Evolutionary conservation across 2,329 filamentous ascomycete genomes (phyloP), one percentile per base, ranked within the genome.

Genomic region (Talaromyces sp.): DNA sequence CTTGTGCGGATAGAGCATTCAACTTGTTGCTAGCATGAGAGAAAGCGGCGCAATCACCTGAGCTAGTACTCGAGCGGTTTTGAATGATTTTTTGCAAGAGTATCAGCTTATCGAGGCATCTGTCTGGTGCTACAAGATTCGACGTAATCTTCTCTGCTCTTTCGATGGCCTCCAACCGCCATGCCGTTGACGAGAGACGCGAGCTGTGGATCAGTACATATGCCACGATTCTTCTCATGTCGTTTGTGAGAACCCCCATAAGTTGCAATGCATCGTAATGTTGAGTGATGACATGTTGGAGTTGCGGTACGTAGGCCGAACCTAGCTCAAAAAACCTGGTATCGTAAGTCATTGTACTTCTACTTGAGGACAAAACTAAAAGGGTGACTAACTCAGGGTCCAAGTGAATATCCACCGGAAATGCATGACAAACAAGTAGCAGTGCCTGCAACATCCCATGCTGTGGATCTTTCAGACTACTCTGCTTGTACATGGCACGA

Each of bases 361-460:
- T 35, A 37, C 7, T 11, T 28, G n/a, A 50, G 14, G 25, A 50
- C 11, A 21, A 7, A 23, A 18, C 12, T 8, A 44, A 50, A 2
- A 23, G 12, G 7, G 11, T 25, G 11, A 5, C 50, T 35, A 21
- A 62, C 60, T 57, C 42, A n/a, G 21, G 18, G 5, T 62, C 60
- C 16, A 62, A 40, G 35, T 48, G 35, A 12, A 37, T 9, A 62
- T 62, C 60, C 9, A 33, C 35, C 18, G 60, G 60, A 40, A 62
- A 62, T 21, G 60, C 60, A 57, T 62, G 60, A 28, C 52, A 58
- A 35, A 62, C 60, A n/a, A 62, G 54, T 9, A 62, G 40, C 16
- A 62, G 18, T 21, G 60, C 60, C 52, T 58, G 60, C 33, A 62
- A 35, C 40, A 57, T 62, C 31, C 52, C 25, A 37, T 31, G 33